Evolutionary conservation across 305 asterid species (phyloP).

Genomic region (Fraxinus sp.): DNA sequence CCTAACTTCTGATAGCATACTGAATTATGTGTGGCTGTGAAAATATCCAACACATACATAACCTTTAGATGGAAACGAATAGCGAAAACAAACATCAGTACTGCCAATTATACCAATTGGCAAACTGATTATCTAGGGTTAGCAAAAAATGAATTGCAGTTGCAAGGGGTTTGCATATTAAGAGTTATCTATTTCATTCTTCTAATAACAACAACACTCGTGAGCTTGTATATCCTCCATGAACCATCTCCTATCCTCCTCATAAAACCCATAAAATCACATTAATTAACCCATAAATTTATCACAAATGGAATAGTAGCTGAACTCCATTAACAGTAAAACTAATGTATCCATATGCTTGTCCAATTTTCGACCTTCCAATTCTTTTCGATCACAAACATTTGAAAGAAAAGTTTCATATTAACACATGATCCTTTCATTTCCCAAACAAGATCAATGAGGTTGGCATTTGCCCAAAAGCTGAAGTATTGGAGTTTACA

Average conservation of each 20-base stretch:
- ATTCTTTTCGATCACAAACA: no score
- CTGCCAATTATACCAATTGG: no score
- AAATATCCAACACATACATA: not conserved
- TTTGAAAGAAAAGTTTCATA: no score
- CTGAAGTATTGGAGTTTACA: no score
- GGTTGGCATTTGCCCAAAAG: no score
- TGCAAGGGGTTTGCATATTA: conserved; percentile 69
- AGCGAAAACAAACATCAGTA: not conserved
- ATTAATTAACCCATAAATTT: not conserved
- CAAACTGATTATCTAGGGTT: no score
- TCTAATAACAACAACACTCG: conserved; percentile 63
- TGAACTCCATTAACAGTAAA: no score
- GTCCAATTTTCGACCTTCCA: no score
- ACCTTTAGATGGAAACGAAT: not conserved
- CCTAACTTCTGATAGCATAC: no score
- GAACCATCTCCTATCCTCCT: conserved; percentile 89
- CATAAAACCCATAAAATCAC: conserved; percentile 38
- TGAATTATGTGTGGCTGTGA: not conserved
- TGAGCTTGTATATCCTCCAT: conserved; percentile 96
- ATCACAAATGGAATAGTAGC: not conserved
- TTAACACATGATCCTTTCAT: no score
- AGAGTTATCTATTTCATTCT: conserved; percentile 87
- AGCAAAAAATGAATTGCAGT: no score
- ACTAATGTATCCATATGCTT: not conserved
- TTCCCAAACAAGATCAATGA: no score